Evolutionary conservation across 345 rosid species (phyloP).

Genomic region (Eucalyptus tenuipes): DNA sequence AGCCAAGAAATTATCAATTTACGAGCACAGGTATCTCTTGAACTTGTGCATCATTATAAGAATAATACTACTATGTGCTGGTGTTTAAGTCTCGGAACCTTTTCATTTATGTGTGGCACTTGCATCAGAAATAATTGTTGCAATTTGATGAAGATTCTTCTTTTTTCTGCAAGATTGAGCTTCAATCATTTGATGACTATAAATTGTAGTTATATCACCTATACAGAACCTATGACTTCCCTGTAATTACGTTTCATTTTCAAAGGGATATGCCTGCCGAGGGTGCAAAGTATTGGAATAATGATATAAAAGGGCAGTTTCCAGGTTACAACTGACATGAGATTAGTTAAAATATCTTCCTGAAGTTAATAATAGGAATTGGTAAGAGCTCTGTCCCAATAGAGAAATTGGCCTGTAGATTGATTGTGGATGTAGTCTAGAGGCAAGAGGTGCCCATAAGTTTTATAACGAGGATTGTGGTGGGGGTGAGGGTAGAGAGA

Average conservation of each 20-base stretch:
- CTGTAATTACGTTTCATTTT: background rate
- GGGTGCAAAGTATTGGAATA: background rate
- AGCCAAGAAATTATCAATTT: constrained; percentile 41
- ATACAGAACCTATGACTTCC: background rate
- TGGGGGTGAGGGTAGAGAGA: background rate
- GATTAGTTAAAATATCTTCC: background rate
- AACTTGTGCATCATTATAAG: background rate
- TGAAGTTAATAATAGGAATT: background rate
- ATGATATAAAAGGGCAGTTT: background rate
- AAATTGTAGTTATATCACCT: background rate
- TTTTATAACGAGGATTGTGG: background rate
- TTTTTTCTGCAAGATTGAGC: background rate
- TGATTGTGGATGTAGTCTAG: background rate
- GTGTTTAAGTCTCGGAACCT: background rate
- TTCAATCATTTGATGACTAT: background rate
- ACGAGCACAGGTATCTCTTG: constrained; percentile 50
- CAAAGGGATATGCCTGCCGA: background rate
- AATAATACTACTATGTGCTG: background rate
- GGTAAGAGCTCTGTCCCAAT: background rate
- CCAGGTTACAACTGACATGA: background rate
- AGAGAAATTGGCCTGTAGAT: background rate
- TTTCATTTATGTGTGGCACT: background rate
- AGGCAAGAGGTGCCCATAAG: background rate
- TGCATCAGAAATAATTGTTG: background rate
- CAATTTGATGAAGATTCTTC: background rate